Evolutionary conservation across 192 early-diverging fungal genomes (phyloP), one percentile per base, ranked within the genome.

Genomic region (Rhizoclosmatium sp.): DNA sequence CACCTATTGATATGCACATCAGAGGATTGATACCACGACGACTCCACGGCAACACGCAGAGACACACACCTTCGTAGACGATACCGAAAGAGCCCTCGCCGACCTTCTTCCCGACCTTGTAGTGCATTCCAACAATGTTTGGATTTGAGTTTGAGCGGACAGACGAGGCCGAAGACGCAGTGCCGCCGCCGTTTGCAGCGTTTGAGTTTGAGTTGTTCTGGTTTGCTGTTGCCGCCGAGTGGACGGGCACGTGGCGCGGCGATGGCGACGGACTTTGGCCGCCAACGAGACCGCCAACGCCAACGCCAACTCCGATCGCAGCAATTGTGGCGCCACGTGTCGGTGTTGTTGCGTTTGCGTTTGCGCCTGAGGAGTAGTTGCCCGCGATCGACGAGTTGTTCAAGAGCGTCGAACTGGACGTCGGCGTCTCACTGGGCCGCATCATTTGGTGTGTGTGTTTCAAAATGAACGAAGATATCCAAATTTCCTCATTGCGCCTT

Each of bases 61-160:
- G 31, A 31, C 31, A 31, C 31, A 31, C 31, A 96, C 97, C 98
- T 92, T 99, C 96, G 83, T 98, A 98, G 76, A 99, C 98, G 85
- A 98, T 93, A 65, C 98, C 98, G 91, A 99, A 99, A 80, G 93
- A 95, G 49, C 98, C 98, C 83, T 98, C 97, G 47, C 97, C 98
- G 86, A 99, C 95, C 85, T 95, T 96, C 83, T 93, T 94, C 59
- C 95, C 96, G 47, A 98, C 95, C 81, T 92, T 93, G 82, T 94
- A 99, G 82, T 98, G 96, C 46, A 96, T 95, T 47, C 98, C 98
- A 31, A 99, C 98, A 65, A 98, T 91, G 81, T 95, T 96, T 21
- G 72, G 64, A 41, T 61, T 65, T 61, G 65, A 46, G 49, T 54
- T 54, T 54, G 51, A 54, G 16, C 16, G 51, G 9, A 54, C 51